Base-by-base conservation (phyloP, 2,329 filamentous ascomycete species). In the Aspergillus felis region DNA sequence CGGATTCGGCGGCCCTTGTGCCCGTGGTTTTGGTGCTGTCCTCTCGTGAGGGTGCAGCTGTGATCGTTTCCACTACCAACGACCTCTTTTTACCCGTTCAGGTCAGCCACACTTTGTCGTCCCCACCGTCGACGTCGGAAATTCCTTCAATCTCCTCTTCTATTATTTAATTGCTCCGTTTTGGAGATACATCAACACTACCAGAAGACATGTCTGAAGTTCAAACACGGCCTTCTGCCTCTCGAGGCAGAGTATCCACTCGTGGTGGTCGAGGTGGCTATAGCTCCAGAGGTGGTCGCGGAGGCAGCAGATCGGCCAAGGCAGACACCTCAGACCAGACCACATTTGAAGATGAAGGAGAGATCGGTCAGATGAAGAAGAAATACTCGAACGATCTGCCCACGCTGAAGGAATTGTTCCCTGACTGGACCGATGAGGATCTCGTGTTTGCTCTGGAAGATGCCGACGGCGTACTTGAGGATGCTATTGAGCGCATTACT, bases 391-490 rank as follows among this genome's bases (percentile, higher is more conserved):
- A 81, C 70, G 90, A 93, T 79, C 84, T 96, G 68, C 82, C 82
- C 61, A 86, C 88, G 69, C 87, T 99, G 74, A 92, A 91, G 79
- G 92, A 96, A 76, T 87, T 97, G 80, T 97, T 96, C 80, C 87
- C 91, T 59, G 89, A 92, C 76, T 97, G 93, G 94, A 93, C 92
- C 67, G 91, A 96, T 71, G 91, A 92, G 75, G 93, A 97, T 75
- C 86, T 97, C 63, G 86, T 97, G 63, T 94, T 94, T 74, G 92
- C 92, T 61, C 83, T 99, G 59, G 87, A 96, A 76, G 94, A 99
- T 81, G 77, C 77, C 50, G 73, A 79, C 58, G 79, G 79, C 61
- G 77, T 79, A 62, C 71, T 80, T 41, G 75, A 79, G 62, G 73
- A 72, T 59, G 78, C 78, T 62, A 78, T 80, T 72, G 78, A 80